These are phyloP conservation scores for Salix udensis DNA, from an alignment of 345 rosid genomes.

Conservation along the genomic window DNA sequence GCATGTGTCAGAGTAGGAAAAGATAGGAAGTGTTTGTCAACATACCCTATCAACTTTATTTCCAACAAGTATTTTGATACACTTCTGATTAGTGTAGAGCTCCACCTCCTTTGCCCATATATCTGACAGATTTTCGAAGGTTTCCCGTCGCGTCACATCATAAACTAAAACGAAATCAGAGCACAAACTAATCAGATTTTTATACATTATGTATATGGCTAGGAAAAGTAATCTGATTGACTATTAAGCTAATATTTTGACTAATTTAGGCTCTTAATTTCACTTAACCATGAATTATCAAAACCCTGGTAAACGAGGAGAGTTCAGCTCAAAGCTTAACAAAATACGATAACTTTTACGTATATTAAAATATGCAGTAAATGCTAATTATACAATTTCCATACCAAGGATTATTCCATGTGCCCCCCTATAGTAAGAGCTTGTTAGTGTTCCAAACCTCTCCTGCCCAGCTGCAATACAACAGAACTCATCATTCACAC, in stretches of 20 bases:
- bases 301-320: neutral
- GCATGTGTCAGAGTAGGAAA: neutral
- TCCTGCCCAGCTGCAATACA: conserved; percentile 89
- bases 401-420: conserved; percentile 93
- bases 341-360: neutral
- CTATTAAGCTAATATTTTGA: neutral
- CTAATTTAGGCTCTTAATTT: neutral
- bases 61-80: conserved; percentile 75
- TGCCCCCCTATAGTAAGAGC: conserved; percentile 91
- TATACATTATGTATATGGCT: neutral
- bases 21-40: neutral
- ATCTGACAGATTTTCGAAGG: conserved; percentile 69
- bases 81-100: conserved; percentile 66
- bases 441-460: conserved; percentile 73
- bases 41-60: conserved; percentile 83
- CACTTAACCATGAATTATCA: neutral
- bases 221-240: neutral
- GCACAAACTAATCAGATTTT: conserved; percentile 6
- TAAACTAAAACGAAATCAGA: conserved; percentile 48
- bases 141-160: conserved; percentile 80
- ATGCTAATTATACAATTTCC: neutral
- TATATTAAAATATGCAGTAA: neutral
- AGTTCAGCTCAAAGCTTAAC: neutral
- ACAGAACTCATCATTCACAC: conserved; percentile 8
- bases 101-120: conserved; percentile 87